phyloP scores from a whole-genome alignment of 306 rosid species.

The Acacia acuminata region DNA sequence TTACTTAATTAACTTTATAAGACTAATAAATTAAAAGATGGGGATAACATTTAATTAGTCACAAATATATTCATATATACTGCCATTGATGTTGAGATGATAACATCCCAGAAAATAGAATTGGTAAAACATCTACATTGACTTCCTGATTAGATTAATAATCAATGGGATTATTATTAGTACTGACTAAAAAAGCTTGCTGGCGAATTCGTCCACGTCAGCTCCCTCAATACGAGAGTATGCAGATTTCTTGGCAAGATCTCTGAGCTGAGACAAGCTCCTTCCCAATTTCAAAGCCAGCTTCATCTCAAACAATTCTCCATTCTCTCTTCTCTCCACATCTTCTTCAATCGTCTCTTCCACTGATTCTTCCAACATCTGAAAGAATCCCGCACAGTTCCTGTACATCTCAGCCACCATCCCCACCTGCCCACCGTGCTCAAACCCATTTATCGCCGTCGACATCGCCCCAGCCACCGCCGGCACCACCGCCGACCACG shows the following conservation, averaged over 20 bases:
- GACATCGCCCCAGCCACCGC: slow-evolving; percentile 67
- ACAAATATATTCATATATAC: neutral
- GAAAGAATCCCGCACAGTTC: slow-evolving; percentile 59
- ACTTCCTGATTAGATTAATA: neutral
- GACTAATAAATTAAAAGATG: too few species aligned
- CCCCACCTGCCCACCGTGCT: slow-evolving; percentile 77
- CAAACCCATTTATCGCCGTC: slow-evolving; percentile 48
- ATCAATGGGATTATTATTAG: neutral
- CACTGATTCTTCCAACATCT: slow-evolving; percentile 49
- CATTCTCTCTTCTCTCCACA: slow-evolving; percentile 71
- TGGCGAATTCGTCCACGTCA: slow-evolving; percentile 43
- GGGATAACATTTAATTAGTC: neutral
- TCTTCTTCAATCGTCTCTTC: slow-evolving; percentile 51
- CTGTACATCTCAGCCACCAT: slow-evolving; percentile 84
- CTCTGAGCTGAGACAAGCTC: slow-evolving; percentile 62
- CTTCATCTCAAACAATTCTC: slow-evolving; percentile 63
- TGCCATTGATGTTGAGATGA: neutral
- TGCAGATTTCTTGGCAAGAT: slow-evolving; percentile 61
- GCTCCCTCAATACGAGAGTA: slow-evolving; percentile 52
- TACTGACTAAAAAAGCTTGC: neutral
- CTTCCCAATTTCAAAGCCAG: slow-evolving; percentile 77
- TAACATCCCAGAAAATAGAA: neutral
- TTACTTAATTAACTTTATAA: too few species aligned
- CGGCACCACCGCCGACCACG: slow-evolving; percentile 35
- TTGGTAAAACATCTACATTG: neutral